These are phyloP conservation scores for Neurospora crassa DNA, from an alignment of 2,329 filamentous ascomycete species.

Conservation along the genomic window DNA sequence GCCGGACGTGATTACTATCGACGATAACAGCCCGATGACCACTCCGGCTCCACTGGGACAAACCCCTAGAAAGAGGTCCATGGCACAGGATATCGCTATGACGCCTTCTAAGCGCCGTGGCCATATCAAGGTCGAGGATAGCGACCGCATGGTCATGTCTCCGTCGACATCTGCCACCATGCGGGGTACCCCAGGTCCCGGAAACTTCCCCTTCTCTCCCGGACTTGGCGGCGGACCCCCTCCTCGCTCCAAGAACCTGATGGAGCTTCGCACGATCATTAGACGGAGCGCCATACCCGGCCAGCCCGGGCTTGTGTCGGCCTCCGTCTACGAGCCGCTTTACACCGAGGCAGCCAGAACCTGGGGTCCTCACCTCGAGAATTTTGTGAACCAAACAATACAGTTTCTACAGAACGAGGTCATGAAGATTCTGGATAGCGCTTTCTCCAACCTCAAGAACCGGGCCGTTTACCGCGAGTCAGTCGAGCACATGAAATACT, in stretches of 20 bases:
- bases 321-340: constrained; percentile 44
- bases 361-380: constrained; percentile 46
- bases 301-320: constrained; percentile 24
- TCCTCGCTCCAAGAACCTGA: constrained; percentile 33
- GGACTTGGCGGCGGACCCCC: neutral
- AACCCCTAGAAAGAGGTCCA: constrained; percentile 10
- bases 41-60: neutral
- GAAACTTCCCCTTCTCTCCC: constrained; percentile 6
- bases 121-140: constrained; percentile 19
- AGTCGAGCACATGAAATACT: constrained; percentile 31
- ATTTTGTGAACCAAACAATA: constrained; percentile 39
- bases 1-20: constrained; percentile 27
- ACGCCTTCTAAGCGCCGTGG: constrained; percentile 10
- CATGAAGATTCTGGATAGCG: constrained; percentile 32
- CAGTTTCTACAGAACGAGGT: constrained; percentile 38
- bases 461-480: constrained; percentile 41
- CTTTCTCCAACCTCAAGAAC: constrained; percentile 38
- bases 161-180: constrained; percentile 5
- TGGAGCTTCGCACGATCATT: constrained; percentile 45
- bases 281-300: constrained; percentile 47
- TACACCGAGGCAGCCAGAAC: constrained; percentile 46
- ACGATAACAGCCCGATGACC: constrained; percentile 7
- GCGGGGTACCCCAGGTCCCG: neutral
- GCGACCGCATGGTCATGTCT: constrained; percentile 2
- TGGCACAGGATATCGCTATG: neutral